Conservation (phyloP, 164 flowering plant species). For the Umbilicus rupestris region DNA sequence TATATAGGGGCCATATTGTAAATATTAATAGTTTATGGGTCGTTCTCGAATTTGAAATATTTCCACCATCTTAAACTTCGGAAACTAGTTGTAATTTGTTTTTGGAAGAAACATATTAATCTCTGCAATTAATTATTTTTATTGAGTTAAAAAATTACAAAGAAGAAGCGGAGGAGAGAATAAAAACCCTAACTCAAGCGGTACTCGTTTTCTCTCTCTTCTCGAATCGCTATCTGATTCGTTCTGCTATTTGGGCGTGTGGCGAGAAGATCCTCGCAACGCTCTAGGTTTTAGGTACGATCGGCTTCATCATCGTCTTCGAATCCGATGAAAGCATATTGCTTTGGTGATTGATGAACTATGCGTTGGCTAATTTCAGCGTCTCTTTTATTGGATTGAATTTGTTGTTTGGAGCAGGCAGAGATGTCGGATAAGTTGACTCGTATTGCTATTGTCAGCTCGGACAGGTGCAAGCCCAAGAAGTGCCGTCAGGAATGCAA, state of each 20-base stretch:
- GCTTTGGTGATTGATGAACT: not conserved
- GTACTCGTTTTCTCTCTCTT: not conserved
- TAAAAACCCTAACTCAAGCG: not conserved
- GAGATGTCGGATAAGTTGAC: slow-evolving; percentile 79
- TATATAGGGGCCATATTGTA: not conserved
- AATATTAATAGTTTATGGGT: not conserved
- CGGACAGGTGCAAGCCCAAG: slow-evolving; percentile 92
- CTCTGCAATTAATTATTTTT: too few species aligned
- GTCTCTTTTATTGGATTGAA: not conserved
- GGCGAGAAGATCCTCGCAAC: slow-evolving; percentile 2
- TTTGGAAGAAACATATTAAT: too few species aligned
- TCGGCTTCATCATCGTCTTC: not conserved
- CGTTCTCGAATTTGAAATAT: too few species aligned
- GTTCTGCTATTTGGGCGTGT: not conserved
- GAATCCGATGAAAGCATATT: not conserved
- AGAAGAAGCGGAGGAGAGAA: not conserved
- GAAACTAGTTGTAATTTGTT: too few species aligned
- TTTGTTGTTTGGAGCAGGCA: not conserved
- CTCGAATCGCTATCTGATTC: not conserved
- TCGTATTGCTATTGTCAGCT: slow-evolving; percentile 82
- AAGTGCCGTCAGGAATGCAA: slow-evolving; percentile 96
- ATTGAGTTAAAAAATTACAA: too few species aligned
- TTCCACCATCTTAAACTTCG: too few species aligned
- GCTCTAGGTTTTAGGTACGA: not conserved
- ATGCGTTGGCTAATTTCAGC: not conserved